phyloP scores from a whole-genome alignment of 1,139 yeast species.

The Suhomyces terraborum region DNA sequence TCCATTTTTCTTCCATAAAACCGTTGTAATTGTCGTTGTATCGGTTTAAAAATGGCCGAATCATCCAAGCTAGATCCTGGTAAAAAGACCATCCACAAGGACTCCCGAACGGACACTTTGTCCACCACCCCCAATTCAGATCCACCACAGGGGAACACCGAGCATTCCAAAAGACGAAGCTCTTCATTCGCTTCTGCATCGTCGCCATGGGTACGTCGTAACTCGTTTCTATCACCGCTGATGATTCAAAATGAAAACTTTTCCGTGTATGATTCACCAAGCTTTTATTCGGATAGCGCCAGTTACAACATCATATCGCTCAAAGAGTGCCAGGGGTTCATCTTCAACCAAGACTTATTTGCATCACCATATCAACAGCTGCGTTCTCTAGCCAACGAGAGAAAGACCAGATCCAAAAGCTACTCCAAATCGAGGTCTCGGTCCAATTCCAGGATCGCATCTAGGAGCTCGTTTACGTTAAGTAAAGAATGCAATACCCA shows the following conservation, averaged over 20 bases:
- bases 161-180: slow-evolving; percentile 24
- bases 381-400: slow-evolving; percentile 45
- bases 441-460: slow-evolving; percentile 17
- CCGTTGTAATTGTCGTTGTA: not conserved
- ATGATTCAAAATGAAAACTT: slow-evolving; percentile 66
- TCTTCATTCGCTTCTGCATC: slow-evolving; percentile 52
- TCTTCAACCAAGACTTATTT: slow-evolving; percentile 73
- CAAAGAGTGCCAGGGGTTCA: slow-evolving; percentile 70
- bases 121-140: slow-evolving; percentile 6
- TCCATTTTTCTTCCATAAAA: not conserved
- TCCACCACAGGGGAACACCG: slow-evolving; percentile 19
- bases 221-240: slow-evolving; percentile 58
- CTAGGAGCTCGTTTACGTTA: slow-evolving; percentile 9
- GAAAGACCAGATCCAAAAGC: slow-evolving; percentile 31
- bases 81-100: slow-evolving; percentile 5
- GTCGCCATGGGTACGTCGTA: slow-evolving; percentile 60
- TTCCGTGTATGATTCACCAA: slow-evolving; percentile 54
- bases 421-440: slow-evolving; percentile 18
- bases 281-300: slow-evolving; percentile 32
- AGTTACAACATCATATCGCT: slow-evolving; percentile 49
- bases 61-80: slow-evolving; percentile 2
- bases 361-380: slow-evolving; percentile 68
- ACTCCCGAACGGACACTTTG: not conserved
- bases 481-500: slow-evolving; percentile 4
- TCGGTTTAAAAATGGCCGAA: slow-evolving; percentile 4